A percentile compares a stretch with the other conserved stretches of the same genome.
phyloP scores from a whole-genome alignment of 495 filamentous ascomycete species.

The Hamigera avellanea region DNA sequence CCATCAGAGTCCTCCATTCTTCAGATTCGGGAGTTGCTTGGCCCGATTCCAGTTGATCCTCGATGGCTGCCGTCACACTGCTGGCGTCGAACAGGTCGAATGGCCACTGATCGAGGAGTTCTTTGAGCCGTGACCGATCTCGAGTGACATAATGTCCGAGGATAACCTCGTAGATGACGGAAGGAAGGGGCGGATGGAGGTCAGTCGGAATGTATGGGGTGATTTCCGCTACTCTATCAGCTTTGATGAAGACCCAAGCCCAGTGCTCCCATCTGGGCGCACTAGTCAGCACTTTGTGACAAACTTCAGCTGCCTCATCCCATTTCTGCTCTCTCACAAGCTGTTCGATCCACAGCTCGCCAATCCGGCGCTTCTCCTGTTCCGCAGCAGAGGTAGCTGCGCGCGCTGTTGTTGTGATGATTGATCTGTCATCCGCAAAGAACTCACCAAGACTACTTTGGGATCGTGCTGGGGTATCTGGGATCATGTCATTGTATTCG shows the following conservation, averaged over 20 bases:
- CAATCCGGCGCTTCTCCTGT: slow-evolving; percentile 84
- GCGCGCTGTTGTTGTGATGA: slow-evolving; percentile 36
- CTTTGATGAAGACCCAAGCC: slow-evolving; percentile 80
- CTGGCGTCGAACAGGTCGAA: slow-evolving; percentile 70
- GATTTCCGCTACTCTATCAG: slow-evolving; percentile 79
- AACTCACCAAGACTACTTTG: slow-evolving; percentile 60
- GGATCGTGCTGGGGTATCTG: slow-evolving; percentile 38
- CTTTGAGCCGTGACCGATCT: slow-evolving; percentile 55
- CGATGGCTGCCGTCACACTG: slow-evolving; percentile 55
- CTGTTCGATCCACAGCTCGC: slow-evolving; percentile 85
- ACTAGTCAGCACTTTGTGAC: slow-evolving; percentile 68
- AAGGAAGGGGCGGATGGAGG: slow-evolving; percentile 66
- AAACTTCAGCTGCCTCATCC: slow-evolving; percentile 62
- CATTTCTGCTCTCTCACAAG: slow-evolving; percentile 63
- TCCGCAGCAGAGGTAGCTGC: slow-evolving; percentile 50
- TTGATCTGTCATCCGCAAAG: slow-evolving; percentile 61
- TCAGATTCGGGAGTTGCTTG: slow-evolving; percentile 60
- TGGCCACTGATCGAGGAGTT: slow-evolving; percentile 77
- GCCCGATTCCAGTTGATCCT: slow-evolving; percentile 58
- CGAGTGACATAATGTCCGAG: slow-evolving; percentile 72
- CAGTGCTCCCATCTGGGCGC: slow-evolving; percentile 85
- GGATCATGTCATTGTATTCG: slow-evolving; percentile 42
- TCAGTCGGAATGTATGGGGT: slow-evolving; percentile 68
- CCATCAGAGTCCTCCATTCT: slow-evolving; percentile 77
- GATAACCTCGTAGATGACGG: slow-evolving; percentile 75